These are phyloP conservation scores for Tolypocladium capitatum DNA, from an alignment of 2,329 filamentous ascomycete genomes.

Conservation along the genomic window DNA sequence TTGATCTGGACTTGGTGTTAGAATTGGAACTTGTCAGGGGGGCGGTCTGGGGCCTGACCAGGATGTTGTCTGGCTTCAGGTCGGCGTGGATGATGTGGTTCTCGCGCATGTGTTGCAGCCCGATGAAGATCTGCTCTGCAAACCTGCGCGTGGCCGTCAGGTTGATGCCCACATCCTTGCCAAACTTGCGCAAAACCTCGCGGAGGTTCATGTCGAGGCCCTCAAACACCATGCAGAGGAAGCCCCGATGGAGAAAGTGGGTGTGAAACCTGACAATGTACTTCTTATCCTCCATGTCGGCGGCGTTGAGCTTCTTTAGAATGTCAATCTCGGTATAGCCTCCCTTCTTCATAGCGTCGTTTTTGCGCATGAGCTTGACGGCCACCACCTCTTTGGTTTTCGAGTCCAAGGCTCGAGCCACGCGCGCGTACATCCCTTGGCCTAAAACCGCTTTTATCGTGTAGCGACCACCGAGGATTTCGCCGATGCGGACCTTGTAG, in stretches of 20 bases:
- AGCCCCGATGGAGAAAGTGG: conserved; percentile 85
- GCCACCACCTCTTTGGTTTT: conserved; percentile 68
- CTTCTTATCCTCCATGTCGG: conserved; percentile 79
- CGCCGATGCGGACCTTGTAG: conserved; percentile 87
- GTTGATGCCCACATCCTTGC: conserved; percentile 86
- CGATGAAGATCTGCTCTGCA: conserved; percentile 87
- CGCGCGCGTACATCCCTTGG: conserved; percentile 91
- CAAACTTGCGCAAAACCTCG: conserved; percentile 91
- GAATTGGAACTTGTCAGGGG: neutral
- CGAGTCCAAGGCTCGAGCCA: conserved; percentile 76
- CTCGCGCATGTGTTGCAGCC: conserved; percentile 74
- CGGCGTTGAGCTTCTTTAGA: conserved; percentile 70
- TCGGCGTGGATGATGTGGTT: conserved; percentile 93
- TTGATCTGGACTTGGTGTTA: conserved; percentile 41
- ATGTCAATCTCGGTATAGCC: conserved; percentile 93
- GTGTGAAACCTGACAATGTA: conserved; percentile 82
- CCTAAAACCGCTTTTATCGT: conserved; percentile 79
- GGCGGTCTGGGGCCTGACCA: conserved; percentile 36
- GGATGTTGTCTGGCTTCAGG: conserved; percentile 93
- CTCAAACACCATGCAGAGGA: conserved; percentile 95
- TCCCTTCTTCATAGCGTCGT: conserved; percentile 82
- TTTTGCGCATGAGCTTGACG: conserved; percentile 96
- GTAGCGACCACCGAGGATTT: conserved; percentile 80
- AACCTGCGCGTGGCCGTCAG: conserved; percentile 77
- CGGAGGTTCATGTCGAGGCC: conserved; percentile 86